Evolutionary conservation across 2,329 filamentous ascomycete genomes (phyloP).

Genomic region (Colletotrichum tanaceti): DNA sequence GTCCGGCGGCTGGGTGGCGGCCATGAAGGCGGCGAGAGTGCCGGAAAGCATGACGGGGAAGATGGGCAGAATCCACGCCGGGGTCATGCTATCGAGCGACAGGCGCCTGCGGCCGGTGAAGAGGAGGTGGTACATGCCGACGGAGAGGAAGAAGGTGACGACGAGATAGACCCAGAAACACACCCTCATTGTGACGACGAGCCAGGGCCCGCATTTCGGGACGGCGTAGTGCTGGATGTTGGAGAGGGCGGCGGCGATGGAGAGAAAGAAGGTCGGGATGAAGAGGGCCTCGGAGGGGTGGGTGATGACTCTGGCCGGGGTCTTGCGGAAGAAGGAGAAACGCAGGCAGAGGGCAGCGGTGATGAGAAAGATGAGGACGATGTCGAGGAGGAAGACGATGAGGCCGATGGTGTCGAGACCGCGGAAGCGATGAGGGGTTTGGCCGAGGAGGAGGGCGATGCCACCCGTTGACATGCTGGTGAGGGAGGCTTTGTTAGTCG

Average conservation of each 20-base stretch:
- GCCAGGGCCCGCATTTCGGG: conserved; percentile 58
- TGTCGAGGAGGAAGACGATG: conserved; percentile 67
- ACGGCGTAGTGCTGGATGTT: conserved; percentile 63
- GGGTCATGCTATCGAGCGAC: conserved; percentile 65
- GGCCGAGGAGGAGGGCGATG: conserved; percentile 63
- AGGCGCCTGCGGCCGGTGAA: conserved; percentile 61
- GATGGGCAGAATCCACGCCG: conserved; percentile 71
- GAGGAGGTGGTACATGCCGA: conserved; percentile 68
- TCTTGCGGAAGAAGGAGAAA: conserved; percentile 59
- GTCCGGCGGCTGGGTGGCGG: conserved; percentile 58
- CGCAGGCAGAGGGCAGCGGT: conserved; percentile 59
- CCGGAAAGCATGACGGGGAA: conserved; percentile 73
- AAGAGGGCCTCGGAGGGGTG: conserved; percentile 69
- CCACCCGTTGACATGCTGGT: conserved; percentile 52
- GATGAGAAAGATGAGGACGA: conserved; percentile 64
- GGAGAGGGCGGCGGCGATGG: conserved; percentile 68
- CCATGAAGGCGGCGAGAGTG: conserved; percentile 67
- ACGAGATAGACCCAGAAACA: conserved; percentile 72
- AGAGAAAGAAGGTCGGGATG: conserved; percentile 71
- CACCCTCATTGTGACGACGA: conserved; percentile 63
- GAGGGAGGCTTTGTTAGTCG: conserved; percentile 1
- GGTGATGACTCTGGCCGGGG: conserved; percentile 56
- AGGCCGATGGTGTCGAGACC: conserved; percentile 66
- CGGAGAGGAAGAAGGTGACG: conserved; percentile 63
- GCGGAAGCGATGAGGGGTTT: conserved; percentile 64